phyloP scores from a whole-genome alignment of 1,284 basidiomycete species.

The Cryptococcus floricola region DNA sequence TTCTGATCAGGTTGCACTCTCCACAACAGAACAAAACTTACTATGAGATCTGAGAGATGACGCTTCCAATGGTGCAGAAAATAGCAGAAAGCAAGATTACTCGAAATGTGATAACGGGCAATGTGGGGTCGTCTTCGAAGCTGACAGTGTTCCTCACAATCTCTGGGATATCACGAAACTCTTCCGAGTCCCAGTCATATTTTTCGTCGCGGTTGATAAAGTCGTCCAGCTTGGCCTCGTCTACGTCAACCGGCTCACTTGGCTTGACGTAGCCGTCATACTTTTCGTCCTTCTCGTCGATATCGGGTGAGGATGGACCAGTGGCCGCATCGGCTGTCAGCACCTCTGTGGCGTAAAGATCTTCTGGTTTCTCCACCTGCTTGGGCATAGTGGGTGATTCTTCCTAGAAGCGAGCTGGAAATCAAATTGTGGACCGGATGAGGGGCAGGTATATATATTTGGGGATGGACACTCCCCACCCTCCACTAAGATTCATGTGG shows the following conservation, averaged over 20 bases:
- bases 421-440: no score
- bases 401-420: no score
- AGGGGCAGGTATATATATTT: no score
- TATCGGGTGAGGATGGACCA: neutral
- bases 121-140: constrained; percentile 19
- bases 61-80: constrained; percentile 17
- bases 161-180: constrained; percentile 17
- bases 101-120: constrained; percentile 18
- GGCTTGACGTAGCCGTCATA: neutral
- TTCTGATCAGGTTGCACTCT: neutral
- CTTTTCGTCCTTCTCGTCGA: constrained; percentile 2
- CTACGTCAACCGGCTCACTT: neutral
- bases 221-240: constrained; percentile 7
- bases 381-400: neutral
- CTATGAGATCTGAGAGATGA: constrained; percentile 19
- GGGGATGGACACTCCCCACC: no score
- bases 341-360: neutral
- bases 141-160: constrained; percentile 17
- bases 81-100: constrained; percentile 13
- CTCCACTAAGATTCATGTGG: no score
- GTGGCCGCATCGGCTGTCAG: neutral
- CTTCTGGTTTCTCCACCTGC: neutral
- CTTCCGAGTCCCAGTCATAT: constrained; percentile 18
- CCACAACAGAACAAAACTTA: neutral
- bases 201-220: constrained; percentile 45